Evolutionary conservation across 1,139 yeast species (phyloP), one percentile per base, ranked within the genome.

Genomic region (Kodamaea suecica): DNA sequence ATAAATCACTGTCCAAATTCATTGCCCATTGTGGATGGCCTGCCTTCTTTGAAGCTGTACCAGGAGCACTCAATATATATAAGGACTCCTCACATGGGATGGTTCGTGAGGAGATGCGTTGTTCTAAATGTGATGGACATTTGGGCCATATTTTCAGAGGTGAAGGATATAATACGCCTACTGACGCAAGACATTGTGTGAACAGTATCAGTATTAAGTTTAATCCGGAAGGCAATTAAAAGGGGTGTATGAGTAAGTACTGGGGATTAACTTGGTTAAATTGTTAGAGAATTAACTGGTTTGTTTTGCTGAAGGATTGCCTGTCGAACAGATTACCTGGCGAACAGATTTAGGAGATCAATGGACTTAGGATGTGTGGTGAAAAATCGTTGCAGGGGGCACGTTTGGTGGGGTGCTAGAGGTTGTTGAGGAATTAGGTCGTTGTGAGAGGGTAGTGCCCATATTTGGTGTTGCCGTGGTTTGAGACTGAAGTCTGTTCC

Each of bases 1-100:
- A 92, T 59, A 73, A 73, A 43, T 80, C 95, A 23, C 68, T 72
- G 30, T 75, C 96, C 10, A 92, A 92, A 61, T 92, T 94, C 50
- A 79, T 82, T 40, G 77, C 95, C 14, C 88, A 87, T 37, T 92
- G 98, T 59, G 98, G 98, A 3, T 92, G 98, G 98, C 98, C 98
- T 0, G 88, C 97, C 0, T 92, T 92, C 59, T 90, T 81, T 56
- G 83, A 85, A 39, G 96, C 95, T 4, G 65, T 90, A 34, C 95
- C 95, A 0, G 90, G 88, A 0, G 71, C 95, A 2, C 70, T 92
- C 30, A 71, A 61, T 20, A 67, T 83, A 10, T 61, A 72, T 43
- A 71, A 67, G 17, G 99, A 92, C 57, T 49, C 38, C 0, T 59
- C 80, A 7, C 62, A 63, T 37, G 97, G 97, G 0, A 86, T 81